Base-by-base conservation (phyloP, 2,329 filamentous ascomycete genomes). In the Fusarium sp. region DNA sequence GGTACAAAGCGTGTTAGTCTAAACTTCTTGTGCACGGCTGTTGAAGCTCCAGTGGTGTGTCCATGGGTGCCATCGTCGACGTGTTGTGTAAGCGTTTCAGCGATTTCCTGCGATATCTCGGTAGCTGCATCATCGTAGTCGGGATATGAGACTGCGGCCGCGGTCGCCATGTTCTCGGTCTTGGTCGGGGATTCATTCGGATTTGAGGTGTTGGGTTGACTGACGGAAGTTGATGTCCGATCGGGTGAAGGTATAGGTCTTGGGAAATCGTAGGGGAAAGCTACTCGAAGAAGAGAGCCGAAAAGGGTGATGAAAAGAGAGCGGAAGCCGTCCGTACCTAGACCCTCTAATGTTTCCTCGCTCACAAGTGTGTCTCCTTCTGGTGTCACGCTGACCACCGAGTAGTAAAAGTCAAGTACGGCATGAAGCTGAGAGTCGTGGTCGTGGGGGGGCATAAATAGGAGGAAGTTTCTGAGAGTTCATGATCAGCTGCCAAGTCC, bases 351-450 rank as follows among this genome's bases (percentile, higher is more conserved):
- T 78, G 91, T 92, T 79, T 97, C 93, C 83, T 97, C 94, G 84
- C 91, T 93, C 75, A 98, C 91, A 75, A 93, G 87, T 73, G 96
- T 96, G 83, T 98, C 96, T 80, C 96, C 96, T 85, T 99, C 96
- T 65, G 93, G 86, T 76, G 93, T 97, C 78, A 99, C 86, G 80
- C 92, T 94, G 77, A 97, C 90, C 72, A 95, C 93, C 48, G 93
- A 92, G 61, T 92, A 91, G 81, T 97, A 99, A 81, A 97, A 98
- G 52, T 93, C 94, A 74, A 98, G 85, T 57, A 98, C 92, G 54
- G 93, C 90, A 77, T 91, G 89, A 43, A 99, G 86, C 69, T 92
- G 91, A 24, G 92, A 89, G 58, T 87, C 86, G 71, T 89, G 84
- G 68, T 90, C 86, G 63, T 82, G 76, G 62, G 83, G 83, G 21